phyloP scores from a whole-genome alignment of 768 basidiomycete genomes.

The Dendrothele bispora region DNA sequence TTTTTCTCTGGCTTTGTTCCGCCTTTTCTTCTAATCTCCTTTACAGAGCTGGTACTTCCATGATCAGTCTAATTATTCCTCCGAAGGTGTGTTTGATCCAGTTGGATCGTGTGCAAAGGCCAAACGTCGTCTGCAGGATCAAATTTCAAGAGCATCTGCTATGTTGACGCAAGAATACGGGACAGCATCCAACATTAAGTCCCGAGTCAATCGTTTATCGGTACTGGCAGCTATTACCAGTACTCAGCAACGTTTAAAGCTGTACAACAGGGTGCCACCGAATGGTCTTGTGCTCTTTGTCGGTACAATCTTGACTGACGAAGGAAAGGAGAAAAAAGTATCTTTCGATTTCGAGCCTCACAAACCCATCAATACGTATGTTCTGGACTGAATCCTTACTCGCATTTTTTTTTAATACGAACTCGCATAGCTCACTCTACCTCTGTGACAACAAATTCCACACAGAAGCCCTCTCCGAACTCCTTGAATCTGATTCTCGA shows the following conservation, averaged over 20 bases:
- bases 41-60: constrained; percentile 88
- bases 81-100: constrained; percentile 65
- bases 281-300: constrained; percentile 98
- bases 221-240: constrained; percentile 98
- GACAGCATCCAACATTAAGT: constrained; percentile 99
- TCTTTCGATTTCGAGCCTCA: constrained; percentile 99
- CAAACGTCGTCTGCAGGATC: constrained; percentile 53
- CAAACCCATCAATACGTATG: constrained; percentile 98
- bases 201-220: constrained; percentile 95
- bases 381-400: constrained; percentile 10
- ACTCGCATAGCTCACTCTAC: constrained; percentile 76
- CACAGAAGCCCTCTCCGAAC: constrained; percentile 94
- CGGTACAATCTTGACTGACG: constrained; percentile 95
- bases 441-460: constrained; percentile 99
- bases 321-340: constrained; percentile 99
- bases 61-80: constrained; percentile 98
- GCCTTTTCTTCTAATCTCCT: constrained; percentile 23
- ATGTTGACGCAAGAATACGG: constrained; percentile 99
- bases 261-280: constrained; percentile 94
- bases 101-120: neutral
- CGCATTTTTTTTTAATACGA: constrained; percentile 6
- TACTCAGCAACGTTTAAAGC: constrained; percentile 95
- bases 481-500: constrained; percentile 94
- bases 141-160: constrained; percentile 90
- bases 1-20: constrained; percentile 6